A percentile compares a stretch with the other conserved stretches of the same genome.
Conservation (phyloP, 2,329 filamentous ascomycete genomes). For the Penicillium sp. region DNA sequence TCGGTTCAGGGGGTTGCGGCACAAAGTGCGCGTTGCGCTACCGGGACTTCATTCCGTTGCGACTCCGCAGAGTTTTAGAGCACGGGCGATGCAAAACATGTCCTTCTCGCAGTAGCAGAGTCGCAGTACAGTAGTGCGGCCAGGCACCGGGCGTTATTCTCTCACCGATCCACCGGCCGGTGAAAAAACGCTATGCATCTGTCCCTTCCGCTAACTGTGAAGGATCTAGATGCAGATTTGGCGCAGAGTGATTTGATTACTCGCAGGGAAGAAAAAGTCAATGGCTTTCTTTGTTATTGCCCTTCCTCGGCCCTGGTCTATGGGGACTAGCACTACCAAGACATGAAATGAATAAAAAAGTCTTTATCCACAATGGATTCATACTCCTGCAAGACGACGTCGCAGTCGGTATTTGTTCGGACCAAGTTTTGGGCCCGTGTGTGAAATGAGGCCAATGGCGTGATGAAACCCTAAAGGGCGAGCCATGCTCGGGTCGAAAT, state of each 20-base stretch:
- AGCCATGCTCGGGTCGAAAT: conserved; percentile 19
- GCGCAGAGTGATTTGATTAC: not conserved
- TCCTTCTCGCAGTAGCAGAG: conserved; percentile 15
- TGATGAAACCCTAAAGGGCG: conserved; percentile 7
- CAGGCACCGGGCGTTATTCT: conserved; percentile 9
- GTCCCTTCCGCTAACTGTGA: not conserved
- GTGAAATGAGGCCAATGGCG: conserved; percentile 11
- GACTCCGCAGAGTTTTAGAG: conserved; percentile 3
- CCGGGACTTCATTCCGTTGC: conserved; percentile 7
- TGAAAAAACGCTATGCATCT: not conserved
- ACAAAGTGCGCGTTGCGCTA: conserved; percentile 9
- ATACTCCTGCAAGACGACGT: not conserved
- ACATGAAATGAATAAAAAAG: too few relatives aligned
- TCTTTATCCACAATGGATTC: not conserved
- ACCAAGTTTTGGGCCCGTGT: conserved; percentile 15
- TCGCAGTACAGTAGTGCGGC: conserved; percentile 15
- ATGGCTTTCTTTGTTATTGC: too few relatives aligned
- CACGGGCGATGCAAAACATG: conserved; percentile 20
- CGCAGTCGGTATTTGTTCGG: conserved; percentile 21
- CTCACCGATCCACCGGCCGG: not conserved
- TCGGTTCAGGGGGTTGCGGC: conserved; percentile 9
- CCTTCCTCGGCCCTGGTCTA: too few relatives aligned
- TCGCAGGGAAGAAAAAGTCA: not conserved
- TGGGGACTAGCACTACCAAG: too few relatives aligned
- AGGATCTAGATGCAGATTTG: not conserved